Conservation (phyloP, 1,139 yeast species). For the Magnusiomyces tetraspermus region DNA sequence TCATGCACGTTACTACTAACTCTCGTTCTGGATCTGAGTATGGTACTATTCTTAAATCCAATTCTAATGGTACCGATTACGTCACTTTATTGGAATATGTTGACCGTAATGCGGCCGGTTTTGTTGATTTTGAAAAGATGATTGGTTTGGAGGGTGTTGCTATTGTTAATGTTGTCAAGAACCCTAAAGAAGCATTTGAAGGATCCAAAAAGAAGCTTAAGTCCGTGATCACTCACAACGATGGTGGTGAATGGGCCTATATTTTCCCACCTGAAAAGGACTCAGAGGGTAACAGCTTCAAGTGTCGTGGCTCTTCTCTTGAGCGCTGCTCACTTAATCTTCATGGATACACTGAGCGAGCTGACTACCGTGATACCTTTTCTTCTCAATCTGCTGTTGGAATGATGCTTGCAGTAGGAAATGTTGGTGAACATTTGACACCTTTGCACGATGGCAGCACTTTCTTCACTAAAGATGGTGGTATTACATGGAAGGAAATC, state of each 20-base stretch:
- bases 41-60: slow-evolving; percentile 83
- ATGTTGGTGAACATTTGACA: slow-evolving; percentile 61
- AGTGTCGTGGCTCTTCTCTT: slow-evolving; percentile 36
- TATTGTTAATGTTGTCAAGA: slow-evolving; percentile 58
- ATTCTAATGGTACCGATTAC: slow-evolving; percentile 89
- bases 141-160: slow-evolving; percentile 85
- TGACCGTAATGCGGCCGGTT: slow-evolving; percentile 65
- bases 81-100: slow-evolving; percentile 64
- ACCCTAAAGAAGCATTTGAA: slow-evolving; percentile 37
- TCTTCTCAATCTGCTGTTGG: slow-evolving; percentile 90
- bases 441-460: slow-evolving; percentile 50
- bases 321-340: slow-evolving; percentile 73
- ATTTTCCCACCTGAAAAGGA: slow-evolving; percentile 59
- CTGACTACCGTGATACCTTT: slow-evolving; percentile 72
- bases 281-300: slow-evolving; percentile 48
- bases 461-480: slow-evolving; percentile 78
- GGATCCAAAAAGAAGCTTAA: slow-evolving; percentile 47
- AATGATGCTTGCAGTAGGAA: slow-evolving; percentile 77
- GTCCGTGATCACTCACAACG: slow-evolving; percentile 75
- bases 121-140: slow-evolving; percentile 80
- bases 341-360: slow-evolving; percentile 86
- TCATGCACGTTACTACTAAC: slow-evolving; percentile 73
- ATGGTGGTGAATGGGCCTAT: slow-evolving; percentile 81
- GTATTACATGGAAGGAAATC: slow-evolving; percentile 77
- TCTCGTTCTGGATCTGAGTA: slow-evolving; percentile 44